phyloP scores from a whole-genome alignment of 2,329 filamentous ascomycete genomes.

The Acrodontium crateriforme region DNA sequence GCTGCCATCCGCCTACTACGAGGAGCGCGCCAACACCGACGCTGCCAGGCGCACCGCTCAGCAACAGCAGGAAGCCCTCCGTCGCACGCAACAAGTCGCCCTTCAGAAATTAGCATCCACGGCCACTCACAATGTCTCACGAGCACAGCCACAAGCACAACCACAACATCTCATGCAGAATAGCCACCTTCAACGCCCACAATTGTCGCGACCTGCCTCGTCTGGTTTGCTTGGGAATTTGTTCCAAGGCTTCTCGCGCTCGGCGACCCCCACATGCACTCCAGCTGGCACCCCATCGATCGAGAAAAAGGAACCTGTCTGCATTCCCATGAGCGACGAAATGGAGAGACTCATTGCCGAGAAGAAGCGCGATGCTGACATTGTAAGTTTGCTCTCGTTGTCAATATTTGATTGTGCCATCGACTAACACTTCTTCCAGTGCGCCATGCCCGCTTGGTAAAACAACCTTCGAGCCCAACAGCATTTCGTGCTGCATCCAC shows the following conservation, averaged over 20 bases:
- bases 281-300: slow-evolving; percentile 3
- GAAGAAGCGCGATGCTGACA: slow-evolving; percentile 18
- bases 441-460: neutral
- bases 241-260: slow-evolving; percentile 11
- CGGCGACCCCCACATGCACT: slow-evolving; percentile 4
- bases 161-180: slow-evolving; percentile 5
- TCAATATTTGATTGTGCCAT: neutral
- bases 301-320: slow-evolving; percentile 1
- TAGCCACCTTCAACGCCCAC: slow-evolving; percentile 11
- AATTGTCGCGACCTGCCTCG: slow-evolving; percentile 9
- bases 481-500: too few species aligned
- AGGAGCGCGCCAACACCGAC: slow-evolving; percentile 17
- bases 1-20: slow-evolving; percentile 19
- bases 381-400: slow-evolving; percentile 7
- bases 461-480: neutral
- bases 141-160: slow-evolving; percentile 3
- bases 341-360: slow-evolving; percentile 16
- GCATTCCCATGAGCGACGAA: slow-evolving; percentile 6
- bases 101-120: too few species aligned
- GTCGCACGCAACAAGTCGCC: too few species aligned
- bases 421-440: neutral
- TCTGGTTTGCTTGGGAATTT: slow-evolving; percentile 17
- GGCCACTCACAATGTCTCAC: slow-evolving; percentile 3
- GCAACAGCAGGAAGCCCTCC: slow-evolving; percentile 10
- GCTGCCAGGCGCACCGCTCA: slow-evolving; percentile 11